Conservation (phyloP, 495 filamentous ascomycete genomes). For the Margaritispora aquatica region DNA sequence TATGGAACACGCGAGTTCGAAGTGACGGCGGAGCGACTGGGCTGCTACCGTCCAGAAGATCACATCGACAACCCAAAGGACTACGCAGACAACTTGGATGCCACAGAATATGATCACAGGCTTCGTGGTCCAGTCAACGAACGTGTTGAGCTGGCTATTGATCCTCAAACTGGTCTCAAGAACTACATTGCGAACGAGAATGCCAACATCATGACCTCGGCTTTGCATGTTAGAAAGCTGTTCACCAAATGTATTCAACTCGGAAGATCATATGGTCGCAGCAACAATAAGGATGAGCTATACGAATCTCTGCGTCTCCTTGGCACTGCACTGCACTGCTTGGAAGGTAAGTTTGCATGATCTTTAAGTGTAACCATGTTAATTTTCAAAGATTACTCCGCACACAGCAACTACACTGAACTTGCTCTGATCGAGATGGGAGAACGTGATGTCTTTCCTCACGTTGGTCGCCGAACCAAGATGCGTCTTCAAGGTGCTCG, state of each 20-base stretch:
- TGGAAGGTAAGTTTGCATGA: slow-evolving; percentile 51
- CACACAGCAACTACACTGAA: slow-evolving; percentile 87
- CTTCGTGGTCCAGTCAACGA: slow-evolving; percentile 81
- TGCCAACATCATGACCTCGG: slow-evolving; percentile 66
- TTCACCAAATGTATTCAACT: slow-evolving; percentile 68
- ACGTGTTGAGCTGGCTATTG: slow-evolving; percentile 66
- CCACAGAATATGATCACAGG: slow-evolving; percentile 69
- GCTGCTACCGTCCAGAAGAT: slow-evolving; percentile 91
- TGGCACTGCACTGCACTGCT: slow-evolving; percentile 80
- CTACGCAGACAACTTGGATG: slow-evolving; percentile 57
- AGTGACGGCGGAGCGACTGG: slow-evolving; percentile 84
- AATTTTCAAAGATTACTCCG: slow-evolving; percentile 83
- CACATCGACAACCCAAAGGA: slow-evolving; percentile 53
- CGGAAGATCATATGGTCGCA: slow-evolving; percentile 60
- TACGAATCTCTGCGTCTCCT: slow-evolving; percentile 80
- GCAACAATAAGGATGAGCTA: slow-evolving; percentile 60
- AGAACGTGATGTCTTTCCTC: slow-evolving; percentile 73
- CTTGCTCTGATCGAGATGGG: slow-evolving; percentile 80
- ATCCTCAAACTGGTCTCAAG: slow-evolving; percentile 76
- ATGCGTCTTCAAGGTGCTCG: slow-evolving; percentile 59
- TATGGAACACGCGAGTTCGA: slow-evolving; percentile 98
- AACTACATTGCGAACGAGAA: slow-evolving; percentile 85
- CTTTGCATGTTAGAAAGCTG: slow-evolving; percentile 63
- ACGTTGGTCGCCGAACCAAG: slow-evolving; percentile 67
- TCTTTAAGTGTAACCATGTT: slow-evolving; percentile 55